phyloP scores from a whole-genome alignment of 129 eudicot species.

The Oenanthe sinensis region DNA sequence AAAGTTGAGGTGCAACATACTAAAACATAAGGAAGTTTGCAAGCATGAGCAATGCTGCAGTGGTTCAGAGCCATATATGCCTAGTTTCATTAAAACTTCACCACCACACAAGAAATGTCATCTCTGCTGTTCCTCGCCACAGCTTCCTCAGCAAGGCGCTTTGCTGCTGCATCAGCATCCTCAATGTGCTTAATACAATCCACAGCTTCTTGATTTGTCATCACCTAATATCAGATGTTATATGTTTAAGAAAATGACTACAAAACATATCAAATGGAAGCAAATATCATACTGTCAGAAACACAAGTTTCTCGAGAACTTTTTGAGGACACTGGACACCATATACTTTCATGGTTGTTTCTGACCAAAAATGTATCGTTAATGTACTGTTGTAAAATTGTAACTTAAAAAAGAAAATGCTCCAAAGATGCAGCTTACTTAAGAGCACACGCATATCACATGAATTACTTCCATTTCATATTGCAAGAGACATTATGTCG shows the following conservation, averaged over 20 bases:
- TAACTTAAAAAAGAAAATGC: not conserved
- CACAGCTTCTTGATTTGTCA: constrained; percentile 82
- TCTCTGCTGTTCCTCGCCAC: constrained; percentile 46
- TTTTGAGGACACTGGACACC: not conserved
- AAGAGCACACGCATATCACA: not conserved
- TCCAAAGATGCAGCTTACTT: not conserved
- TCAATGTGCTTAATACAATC: constrained; percentile 48
- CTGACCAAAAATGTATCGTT: not conserved
- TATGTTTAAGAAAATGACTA: not conserved
- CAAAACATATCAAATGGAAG: not conserved
- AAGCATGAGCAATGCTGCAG: not conserved
- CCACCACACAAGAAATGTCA: constrained; percentile 66
- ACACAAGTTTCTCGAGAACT: not conserved
- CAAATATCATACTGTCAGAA: not conserved
- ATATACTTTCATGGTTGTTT: not conserved
- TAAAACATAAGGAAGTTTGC: not conserved
- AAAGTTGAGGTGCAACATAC: not conserved
- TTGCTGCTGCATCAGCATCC: constrained; percentile 57
- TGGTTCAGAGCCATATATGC: not conserved
- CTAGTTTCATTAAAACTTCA: constrained; percentile 49
- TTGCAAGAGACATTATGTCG: not conserved
- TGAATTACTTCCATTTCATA: not conserved
- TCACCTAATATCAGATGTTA: constrained; percentile 34
- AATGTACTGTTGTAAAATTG: not conserved
- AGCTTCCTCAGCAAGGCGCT: constrained; percentile 57